A percentile compares a stretch with the other conserved stretches of the same genome.
Conservation (phyloP, 176 grass and related monocot genomes). For the Tillandsia leiboldiana region DNA sequence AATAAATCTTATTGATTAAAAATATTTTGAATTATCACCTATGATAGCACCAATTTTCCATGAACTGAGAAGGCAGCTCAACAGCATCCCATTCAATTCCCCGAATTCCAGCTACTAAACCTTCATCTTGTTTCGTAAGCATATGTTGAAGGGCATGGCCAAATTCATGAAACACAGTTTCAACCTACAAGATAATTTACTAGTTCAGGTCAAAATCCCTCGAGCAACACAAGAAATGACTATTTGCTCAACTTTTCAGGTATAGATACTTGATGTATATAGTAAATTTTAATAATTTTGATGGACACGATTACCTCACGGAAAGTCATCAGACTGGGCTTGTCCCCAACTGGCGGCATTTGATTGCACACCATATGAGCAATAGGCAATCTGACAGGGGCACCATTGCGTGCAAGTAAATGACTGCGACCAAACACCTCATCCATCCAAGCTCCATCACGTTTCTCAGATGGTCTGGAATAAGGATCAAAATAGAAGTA, state of each 20-base stretch:
- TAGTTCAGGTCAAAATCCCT: constrained; percentile 6
- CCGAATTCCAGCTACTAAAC: constrained; percentile 80
- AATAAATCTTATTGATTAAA: constrained; percentile 6
- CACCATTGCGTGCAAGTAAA: constrained; percentile 61
- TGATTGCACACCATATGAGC: constrained; percentile 99
- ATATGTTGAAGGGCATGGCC: constrained; percentile 98
- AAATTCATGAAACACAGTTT: constrained; percentile 99
- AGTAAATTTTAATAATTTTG: not conserved
- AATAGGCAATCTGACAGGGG: constrained; percentile 67
- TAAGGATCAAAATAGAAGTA: constrained; percentile 99
- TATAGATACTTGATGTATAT: not conserved
- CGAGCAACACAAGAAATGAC: not conserved
- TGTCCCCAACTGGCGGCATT: constrained; percentile 82
- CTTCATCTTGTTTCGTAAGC: constrained; percentile 97
- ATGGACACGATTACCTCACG: constrained; percentile 59
- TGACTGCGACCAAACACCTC: constrained; percentile 86
- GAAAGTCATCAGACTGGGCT: constrained; percentile 98
- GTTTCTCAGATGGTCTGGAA: constrained; percentile 94
- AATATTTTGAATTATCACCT: constrained; percentile 37
- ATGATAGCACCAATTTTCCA: constrained; percentile 99
- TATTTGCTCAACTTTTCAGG: not conserved
- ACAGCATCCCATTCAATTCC: constrained; percentile 99
- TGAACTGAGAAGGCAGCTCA: constrained; percentile 94
- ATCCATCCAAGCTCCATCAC: constrained; percentile 94
- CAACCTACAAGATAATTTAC: constrained; percentile 49